These are phyloP conservation scores for Colletotrichum cereale DNA, from an alignment of 2,329 filamentous ascomycete species.

Conservation along the genomic window DNA sequence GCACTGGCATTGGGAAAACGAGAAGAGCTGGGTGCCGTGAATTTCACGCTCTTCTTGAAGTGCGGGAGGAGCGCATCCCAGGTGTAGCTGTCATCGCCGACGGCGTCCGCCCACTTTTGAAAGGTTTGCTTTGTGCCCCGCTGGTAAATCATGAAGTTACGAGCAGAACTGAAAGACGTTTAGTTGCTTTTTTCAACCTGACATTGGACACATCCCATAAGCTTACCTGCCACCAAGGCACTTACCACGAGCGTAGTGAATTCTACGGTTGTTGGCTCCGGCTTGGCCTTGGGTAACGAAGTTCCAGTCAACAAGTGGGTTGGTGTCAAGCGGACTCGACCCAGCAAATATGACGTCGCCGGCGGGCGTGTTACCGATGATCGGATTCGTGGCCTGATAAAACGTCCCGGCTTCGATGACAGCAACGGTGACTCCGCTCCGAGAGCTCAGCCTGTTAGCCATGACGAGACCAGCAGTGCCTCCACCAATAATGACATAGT, in stretches of 20 bases:
- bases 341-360: slow-evolving; percentile 25
- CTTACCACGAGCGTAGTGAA: slow-evolving; percentile 55
- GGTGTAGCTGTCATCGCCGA: slow-evolving; percentile 48
- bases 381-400: slow-evolving; percentile 48
- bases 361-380: slow-evolving; percentile 44
- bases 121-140: slow-evolving; percentile 44
- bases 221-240: slow-evolving; percentile 47
- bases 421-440: slow-evolving; percentile 47
- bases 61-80: slow-evolving; percentile 49
- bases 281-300: slow-evolving; percentile 45
- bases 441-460: slow-evolving; percentile 49
- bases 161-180: slow-evolving; percentile 40
- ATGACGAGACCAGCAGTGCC: slow-evolving; percentile 54
- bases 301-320: slow-evolving; percentile 49
- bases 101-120: slow-evolving; percentile 49
- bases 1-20: slow-evolving; percentile 42
- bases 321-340: slow-evolving; percentile 31
- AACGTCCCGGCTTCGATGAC: slow-evolving; percentile 55
- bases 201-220: too few species aligned
- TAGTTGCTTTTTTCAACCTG: too few species aligned
- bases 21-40: slow-evolving; percentile 47
- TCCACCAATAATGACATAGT: slow-evolving; percentile 51
- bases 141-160: slow-evolving; percentile 48
- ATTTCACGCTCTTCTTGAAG: slow-evolving; percentile 49
- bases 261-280: slow-evolving; percentile 43